Evolutionary conservation across 1,284 basidiomycete genomes (phyloP).

Genomic region (Vanrija sp.): DNA sequence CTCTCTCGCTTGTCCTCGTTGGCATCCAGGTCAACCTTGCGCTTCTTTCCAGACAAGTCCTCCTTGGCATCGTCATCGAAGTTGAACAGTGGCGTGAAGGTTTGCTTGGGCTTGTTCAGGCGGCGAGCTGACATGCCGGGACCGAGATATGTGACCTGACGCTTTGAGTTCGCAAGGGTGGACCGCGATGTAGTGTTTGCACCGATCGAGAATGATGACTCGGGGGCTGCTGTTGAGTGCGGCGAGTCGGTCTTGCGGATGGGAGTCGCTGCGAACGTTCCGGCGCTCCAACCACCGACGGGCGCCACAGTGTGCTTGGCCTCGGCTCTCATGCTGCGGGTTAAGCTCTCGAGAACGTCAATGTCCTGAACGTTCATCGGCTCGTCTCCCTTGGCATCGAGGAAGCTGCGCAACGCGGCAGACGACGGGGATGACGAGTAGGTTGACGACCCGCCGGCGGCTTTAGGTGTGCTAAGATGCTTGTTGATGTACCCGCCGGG

Average conservation of each 20-base stretch:
- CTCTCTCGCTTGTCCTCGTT: not conserved
- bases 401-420: constrained; percentile 29
- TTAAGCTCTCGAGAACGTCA: constrained; percentile 32
- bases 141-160: constrained; percentile 30
- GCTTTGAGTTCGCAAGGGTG: not conserved
- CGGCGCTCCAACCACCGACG: constrained; percentile 25
- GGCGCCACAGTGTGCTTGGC: not conserved
- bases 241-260: not conserved
- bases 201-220: constrained; percentile 17
- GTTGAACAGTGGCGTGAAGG: constrained; percentile 21
- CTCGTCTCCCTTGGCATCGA: constrained; percentile 32
- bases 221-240: constrained; percentile 1
- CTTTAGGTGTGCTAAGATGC: not conserved
- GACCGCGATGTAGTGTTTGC: not conserved
- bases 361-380: constrained; percentile 28
- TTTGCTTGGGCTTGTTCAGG: constrained; percentile 15
- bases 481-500: too few species aligned
- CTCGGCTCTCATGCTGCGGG: constrained; percentile 27
- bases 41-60: constrained; percentile 15
- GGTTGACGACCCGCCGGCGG: not conserved
- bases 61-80: constrained; percentile 13
- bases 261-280: constrained; percentile 7
- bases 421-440: constrained; percentile 9
- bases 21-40: constrained; percentile 10
- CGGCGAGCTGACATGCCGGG: constrained; percentile 39